phyloP scores from a whole-genome alignment of 2,329 filamentous ascomycete species.

The Fusarium oligoseptatum region DNA sequence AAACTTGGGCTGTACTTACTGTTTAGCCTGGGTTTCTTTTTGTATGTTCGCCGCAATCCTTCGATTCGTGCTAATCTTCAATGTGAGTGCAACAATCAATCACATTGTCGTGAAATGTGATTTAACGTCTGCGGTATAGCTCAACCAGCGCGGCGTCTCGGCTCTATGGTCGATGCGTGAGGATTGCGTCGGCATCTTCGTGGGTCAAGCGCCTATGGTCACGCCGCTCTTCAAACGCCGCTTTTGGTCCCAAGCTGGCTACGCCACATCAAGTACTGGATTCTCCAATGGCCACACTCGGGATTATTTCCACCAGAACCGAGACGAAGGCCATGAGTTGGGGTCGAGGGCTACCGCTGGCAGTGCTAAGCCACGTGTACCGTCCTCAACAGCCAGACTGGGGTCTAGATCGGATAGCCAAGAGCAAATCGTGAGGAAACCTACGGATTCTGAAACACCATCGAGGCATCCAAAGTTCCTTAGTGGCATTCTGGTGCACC shows the following conservation, averaged over 20 bases:
- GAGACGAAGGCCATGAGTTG: constrained; percentile 16
- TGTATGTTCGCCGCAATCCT: constrained; percentile 49
- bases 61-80: constrained; percentile 48
- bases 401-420: constrained; percentile 24
- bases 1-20: constrained; percentile 50
- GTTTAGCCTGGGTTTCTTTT: constrained; percentile 52
- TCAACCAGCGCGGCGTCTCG: constrained; percentile 34
- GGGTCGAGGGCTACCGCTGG: background rate
- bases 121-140: constrained; percentile 5
- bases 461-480: background rate
- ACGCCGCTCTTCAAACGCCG: constrained; percentile 45
- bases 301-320: background rate
- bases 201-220: constrained; percentile 54
- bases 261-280: background rate
- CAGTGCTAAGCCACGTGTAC: background rate
- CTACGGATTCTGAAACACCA: background rate
- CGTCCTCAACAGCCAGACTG: constrained; percentile 11
- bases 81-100: constrained; percentile 31
- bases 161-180: constrained; percentile 57
- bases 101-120: no score
- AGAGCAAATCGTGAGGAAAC: constrained; percentile 16
- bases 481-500: constrained; percentile 19
- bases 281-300: background rate
- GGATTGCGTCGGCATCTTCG: constrained; percentile 54
- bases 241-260: constrained; percentile 39